phyloP scores from a whole-genome alignment of 768 basidiomycete genomes.

The Hygrocybe punicea region DNA sequence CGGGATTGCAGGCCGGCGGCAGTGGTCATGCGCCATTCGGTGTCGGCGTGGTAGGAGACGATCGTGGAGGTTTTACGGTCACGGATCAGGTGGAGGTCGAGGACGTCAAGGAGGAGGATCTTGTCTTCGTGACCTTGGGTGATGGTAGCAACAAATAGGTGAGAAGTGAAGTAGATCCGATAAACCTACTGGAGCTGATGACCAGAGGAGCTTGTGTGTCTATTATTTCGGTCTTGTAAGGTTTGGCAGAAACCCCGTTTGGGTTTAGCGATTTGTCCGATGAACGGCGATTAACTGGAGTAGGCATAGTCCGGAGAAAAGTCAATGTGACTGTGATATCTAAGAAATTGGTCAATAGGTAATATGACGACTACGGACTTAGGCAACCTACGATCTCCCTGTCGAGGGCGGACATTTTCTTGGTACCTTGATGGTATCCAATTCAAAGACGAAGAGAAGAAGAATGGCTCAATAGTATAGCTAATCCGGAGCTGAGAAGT shows the following conservation, averaged over 20 bases:
- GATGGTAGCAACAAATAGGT: background rate
- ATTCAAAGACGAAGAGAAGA: conserved; percentile 42
- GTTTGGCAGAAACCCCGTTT: conserved; percentile 1
- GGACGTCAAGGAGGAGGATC: conserved; percentile 43
- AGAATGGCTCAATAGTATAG: conserved; percentile 43
- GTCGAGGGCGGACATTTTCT: conserved; percentile 24
- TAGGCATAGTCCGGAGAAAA: conserved; percentile 18
- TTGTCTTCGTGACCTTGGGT: conserved; percentile 21
- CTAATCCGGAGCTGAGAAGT: conserved; percentile 15
- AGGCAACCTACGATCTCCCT: conserved; percentile 38
- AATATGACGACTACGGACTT: background rate
- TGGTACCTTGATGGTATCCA: conserved; percentile 45
- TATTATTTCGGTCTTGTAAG: conserved; percentile 25
- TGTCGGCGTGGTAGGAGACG: conserved; percentile 47
- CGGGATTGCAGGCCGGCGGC: conserved; percentile 45
- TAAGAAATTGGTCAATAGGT: conserved; percentile 11
- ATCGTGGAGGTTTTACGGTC: conserved; percentile 45
- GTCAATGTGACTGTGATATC: conserved; percentile 45
- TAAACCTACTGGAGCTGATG: conserved; percentile 31
- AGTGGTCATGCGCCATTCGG: conserved; percentile 24
- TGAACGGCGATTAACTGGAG: background rate
- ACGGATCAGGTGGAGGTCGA: conserved; percentile 49
- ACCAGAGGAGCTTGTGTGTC: conserved; percentile 41
- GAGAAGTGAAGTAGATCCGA: background rate
- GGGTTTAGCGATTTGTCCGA: background rate